Evolutionary conservation across 176 grass and related monocot genomes (phyloP), one percentile per base, ranked within the genome.

Genomic region (Carex cristatella): DNA sequence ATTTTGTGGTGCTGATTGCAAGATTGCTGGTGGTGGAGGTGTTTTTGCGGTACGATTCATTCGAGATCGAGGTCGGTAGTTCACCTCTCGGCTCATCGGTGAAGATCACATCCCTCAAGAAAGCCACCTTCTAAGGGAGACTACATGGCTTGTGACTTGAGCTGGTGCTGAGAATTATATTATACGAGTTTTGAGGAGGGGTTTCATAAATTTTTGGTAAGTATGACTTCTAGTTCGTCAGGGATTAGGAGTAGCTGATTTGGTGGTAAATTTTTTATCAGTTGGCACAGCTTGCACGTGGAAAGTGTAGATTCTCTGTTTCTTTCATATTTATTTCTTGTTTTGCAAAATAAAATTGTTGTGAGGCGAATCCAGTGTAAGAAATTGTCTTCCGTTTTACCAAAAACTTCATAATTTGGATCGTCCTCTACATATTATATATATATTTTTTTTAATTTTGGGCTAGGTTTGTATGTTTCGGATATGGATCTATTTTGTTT

Each of bases 31-130:
- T 99, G 19, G 89, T 91, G 7, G 93, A 99, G 83, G 62, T 99
- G 68, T 99, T 96, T 89, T 75, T 99, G 40, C 86, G 97, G 0
- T 99, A 99, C 83, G 97, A 99, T 79, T 99, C 97, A 2, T 96
- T 96, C 40, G 97, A 99, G 76, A 91, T 96, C 28, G 91, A 92
- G 87, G 93, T 96, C 13, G 97, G 97, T 1, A 70, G 67, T 27
- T 92, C 91, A 2, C 55, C 91, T 55, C 90, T 99, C 32, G 97
- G 97, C 0, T 96, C 97, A 0, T 94, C 97, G 5, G 93, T 99
- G 8, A 94, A 92, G 16, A 4, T 99, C 65, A 96, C 97, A 38
- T 99, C 97, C 33, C 87, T 99, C 13, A 96, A 99, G 84, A 99
- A 86, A 79, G 97, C 97, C 84, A 94, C 90, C 81, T 99, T 94